Percentiles rank a stretch among this genome's conserved stretches.
These are phyloP conservation scores for Pseudocohnilembus persalinus DNA, from an alignment of 169 alveolate species.

Conservation along the genomic window DNA sequence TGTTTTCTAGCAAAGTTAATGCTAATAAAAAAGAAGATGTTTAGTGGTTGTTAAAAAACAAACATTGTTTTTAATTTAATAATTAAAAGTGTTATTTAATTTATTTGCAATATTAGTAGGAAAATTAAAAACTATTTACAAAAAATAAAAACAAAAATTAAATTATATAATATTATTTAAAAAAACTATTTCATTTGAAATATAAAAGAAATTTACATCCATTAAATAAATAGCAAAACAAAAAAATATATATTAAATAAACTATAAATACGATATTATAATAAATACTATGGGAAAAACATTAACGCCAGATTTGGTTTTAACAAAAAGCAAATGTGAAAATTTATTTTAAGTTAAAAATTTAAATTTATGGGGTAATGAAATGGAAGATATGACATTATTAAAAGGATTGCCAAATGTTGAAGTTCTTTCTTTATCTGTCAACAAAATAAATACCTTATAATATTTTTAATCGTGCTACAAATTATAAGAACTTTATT, in stretches of 20 bases:
- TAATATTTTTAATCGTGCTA: conserved; percentile 65
- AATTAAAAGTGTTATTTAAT: no score
- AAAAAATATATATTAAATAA: no score
- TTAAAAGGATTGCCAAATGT: conserved; percentile 70
- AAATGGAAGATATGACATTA: conserved; percentile 77
- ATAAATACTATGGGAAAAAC: neutral
- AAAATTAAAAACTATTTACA: no score
- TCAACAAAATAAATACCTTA: conserved; percentile 68
- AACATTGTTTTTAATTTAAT: no score
- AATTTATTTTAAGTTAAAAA: conserved; percentile 49
- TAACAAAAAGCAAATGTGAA: neutral
- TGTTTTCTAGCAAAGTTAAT: no score
- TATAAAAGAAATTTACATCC: neutral
- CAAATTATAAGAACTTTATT: conserved; percentile 73
- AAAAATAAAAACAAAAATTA: no score
- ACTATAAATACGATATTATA: neutral
- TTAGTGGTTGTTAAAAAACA: no score
- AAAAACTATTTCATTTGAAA: no score
- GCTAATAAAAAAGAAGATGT: no score
- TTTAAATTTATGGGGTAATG: conserved; percentile 83
- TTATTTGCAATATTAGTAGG: no score
- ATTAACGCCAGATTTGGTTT: neutral
- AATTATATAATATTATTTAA: no score
- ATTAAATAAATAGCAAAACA: neutral
- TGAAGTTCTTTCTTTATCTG: conserved; percentile 76